Percentiles rank a stretch among this genome's conserved stretches.
Conservation (phyloP, 2,329 filamentous ascomycete genomes). For the Xylariaceae sp. region DNA sequence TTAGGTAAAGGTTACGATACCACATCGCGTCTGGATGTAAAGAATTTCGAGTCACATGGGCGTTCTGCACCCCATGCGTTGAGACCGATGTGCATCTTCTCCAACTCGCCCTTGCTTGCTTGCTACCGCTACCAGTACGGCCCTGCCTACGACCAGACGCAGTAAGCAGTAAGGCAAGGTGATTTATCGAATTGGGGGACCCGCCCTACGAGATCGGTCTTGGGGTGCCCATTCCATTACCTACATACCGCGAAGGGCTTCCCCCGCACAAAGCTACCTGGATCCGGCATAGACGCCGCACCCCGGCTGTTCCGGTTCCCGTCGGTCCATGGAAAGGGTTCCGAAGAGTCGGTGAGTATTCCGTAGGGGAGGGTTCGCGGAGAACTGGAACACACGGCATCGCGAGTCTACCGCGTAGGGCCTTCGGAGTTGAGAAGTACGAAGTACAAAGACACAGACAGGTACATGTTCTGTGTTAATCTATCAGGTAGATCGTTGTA, state of each 20-base stretch:
- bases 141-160: background rate
- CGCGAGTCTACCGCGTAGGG: background rate
- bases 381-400: background rate
- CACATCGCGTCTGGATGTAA: background rate
- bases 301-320: slow-evolving; percentile 5
- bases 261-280: slow-evolving; percentile 3
- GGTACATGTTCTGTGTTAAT: too few species aligned
- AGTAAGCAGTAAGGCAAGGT: background rate
- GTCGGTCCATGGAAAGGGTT: slow-evolving; percentile 1
- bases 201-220: slow-evolving; percentile 5
- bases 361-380: background rate
- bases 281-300: slow-evolving; percentile 11
- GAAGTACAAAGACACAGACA: too few species aligned
- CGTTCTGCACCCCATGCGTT: background rate
- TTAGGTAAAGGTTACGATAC: background rate
- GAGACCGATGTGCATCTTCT: background rate
- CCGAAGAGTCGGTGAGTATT: slow-evolving; percentile 18
- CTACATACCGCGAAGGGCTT: slow-evolving; percentile 4
- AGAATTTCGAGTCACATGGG: background rate
- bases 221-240: background rate
- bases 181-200: slow-evolving; percentile 2
- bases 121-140: too few species aligned
- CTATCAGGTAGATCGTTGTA: too few species aligned
- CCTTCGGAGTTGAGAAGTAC: too few species aligned
- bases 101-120: too few species aligned